Conservation (phyloP, 106 monocot genomes). For the Gastrodia elata region DNA sequence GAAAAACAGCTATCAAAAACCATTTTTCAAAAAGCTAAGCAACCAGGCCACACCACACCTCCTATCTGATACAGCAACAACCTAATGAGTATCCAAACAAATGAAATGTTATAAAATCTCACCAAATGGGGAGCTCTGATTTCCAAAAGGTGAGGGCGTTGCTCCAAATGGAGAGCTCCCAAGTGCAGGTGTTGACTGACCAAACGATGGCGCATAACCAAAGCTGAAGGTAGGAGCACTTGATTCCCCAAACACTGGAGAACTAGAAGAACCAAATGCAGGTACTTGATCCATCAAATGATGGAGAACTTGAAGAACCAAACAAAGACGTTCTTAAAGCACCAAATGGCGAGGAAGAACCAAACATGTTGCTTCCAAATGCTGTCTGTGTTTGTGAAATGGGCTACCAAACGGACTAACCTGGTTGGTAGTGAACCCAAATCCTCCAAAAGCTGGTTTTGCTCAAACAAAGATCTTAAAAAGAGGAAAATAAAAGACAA, state of each 20-base stretch:
- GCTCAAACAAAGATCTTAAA: conserved; percentile 65
- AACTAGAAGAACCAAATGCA: conserved; percentile 39
- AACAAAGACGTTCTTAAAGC: conserved; percentile 59
- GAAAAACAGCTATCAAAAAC: background rate
- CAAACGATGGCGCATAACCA: conserved; percentile 36
- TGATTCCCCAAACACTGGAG: conserved; percentile 19
- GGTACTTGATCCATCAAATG: conserved; percentile 44
- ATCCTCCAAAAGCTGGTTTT: conserved; percentile 68
- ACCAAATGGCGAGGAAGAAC: conserved; percentile 57
- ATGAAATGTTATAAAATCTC: conserved; percentile 7
- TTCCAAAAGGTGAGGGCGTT: conserved; percentile 48
- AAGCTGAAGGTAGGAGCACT: conserved; percentile 19
- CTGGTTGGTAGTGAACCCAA: conserved; percentile 66
- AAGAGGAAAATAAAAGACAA: conserved; percentile 1
- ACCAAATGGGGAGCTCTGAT: conserved; percentile 75
- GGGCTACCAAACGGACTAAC: conserved; percentile 66
- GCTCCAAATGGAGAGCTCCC: conserved; percentile 66
- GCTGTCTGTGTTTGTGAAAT: conserved; percentile 77
- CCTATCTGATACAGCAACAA: background rate
- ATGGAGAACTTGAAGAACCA: conserved; percentile 45
- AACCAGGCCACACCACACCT: background rate
- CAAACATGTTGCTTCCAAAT: conserved; percentile 69
- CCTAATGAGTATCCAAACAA: background rate
- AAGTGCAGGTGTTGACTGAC: conserved; percentile 48
- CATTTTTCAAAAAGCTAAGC: background rate